phyloP scores from a whole-genome alignment of 768 basidiomycete species.

The Candolleomyces aberdarensis region DNA sequence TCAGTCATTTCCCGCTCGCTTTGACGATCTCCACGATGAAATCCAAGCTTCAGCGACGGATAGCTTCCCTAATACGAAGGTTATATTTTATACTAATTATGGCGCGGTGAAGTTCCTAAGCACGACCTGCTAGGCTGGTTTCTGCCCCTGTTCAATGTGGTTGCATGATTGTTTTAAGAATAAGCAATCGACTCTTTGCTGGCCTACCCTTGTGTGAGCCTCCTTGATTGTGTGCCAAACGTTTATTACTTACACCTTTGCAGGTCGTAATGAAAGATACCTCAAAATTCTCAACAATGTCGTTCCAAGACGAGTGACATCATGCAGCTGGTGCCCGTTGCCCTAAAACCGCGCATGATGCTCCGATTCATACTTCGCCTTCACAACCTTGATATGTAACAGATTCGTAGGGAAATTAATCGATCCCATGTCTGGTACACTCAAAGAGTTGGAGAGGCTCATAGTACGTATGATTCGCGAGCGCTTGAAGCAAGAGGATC shows the following conservation, averaged over 20 bases:
- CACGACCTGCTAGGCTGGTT: not conserved
- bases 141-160: not conserved
- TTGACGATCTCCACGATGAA: slow-evolving; percentile 8
- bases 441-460: not conserved
- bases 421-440: not conserved
- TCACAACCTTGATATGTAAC: too few relatives aligned
- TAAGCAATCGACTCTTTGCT: slow-evolving; percentile 6
- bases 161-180: not conserved
- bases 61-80: slow-evolving; percentile 15
- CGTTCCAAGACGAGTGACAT: not conserved
- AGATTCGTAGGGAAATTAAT: not conserved
- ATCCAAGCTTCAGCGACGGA: slow-evolving; percentile 5
- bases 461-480: slow-evolving; percentile 27
- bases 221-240: not conserved
- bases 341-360: not conserved
- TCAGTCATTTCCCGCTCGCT: slow-evolving; percentile 1
- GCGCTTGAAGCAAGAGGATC: slow-evolving; percentile 23
- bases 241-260: not conserved
- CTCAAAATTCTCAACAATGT: not conserved
- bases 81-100: slow-evolving; percentile 5
- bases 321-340: not conserved
- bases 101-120: not conserved
- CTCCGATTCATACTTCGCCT: not conserved
- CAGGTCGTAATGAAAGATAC: not conserved
- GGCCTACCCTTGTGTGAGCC: slow-evolving; percentile 9